These are phyloP conservation scores for Ganoderma sp. DNA, from an alignment of 1,284 basidiomycete genomes.

Conservation along the genomic window DNA sequence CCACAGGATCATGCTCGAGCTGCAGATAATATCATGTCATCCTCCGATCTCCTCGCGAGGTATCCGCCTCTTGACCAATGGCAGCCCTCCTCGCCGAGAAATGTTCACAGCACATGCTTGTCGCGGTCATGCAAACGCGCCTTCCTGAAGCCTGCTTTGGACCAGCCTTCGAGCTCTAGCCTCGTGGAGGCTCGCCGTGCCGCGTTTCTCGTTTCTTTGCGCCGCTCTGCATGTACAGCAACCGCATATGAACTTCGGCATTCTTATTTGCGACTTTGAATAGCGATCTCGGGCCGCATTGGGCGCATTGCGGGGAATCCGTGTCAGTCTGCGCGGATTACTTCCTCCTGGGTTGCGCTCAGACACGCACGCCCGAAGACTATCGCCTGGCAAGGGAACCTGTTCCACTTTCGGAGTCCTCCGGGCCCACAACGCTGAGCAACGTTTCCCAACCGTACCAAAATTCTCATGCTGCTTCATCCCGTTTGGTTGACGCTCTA, in stretches of 20 bases:
- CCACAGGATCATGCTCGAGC: conserved; percentile 31
- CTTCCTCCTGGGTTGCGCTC: neutral
- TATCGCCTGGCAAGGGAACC: neutral
- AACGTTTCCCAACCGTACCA: neutral
- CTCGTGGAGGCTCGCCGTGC: conserved; percentile 25
- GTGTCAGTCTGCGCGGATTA: conserved; percentile 7
- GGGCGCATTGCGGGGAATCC: conserved; percentile 4
- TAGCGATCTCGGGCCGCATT: conserved; percentile 9
- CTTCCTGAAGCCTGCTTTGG: conserved; percentile 26
- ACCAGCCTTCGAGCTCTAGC: conserved; percentile 22
- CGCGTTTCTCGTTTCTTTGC: conserved; percentile 20
- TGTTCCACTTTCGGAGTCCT: neutral
- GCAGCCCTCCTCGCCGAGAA: conserved; percentile 16
- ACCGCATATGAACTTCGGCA: neutral
- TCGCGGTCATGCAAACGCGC: conserved; percentile 25
- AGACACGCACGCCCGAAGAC: neutral
- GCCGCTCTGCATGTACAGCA: conserved; percentile 6
- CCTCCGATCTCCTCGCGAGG: conserved; percentile 34
- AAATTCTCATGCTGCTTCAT: neutral
- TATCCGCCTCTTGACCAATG: conserved; percentile 28
- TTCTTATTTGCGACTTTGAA: conserved; percentile 10
- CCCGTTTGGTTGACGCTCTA: neutral
- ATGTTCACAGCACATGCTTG: conserved; percentile 32
- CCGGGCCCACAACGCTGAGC: neutral
- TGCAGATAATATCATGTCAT: conserved; percentile 35